These are phyloP conservation scores for Acacia melanoxylon DNA, from an alignment of 306 rosid species.

Conservation along the genomic window DNA sequence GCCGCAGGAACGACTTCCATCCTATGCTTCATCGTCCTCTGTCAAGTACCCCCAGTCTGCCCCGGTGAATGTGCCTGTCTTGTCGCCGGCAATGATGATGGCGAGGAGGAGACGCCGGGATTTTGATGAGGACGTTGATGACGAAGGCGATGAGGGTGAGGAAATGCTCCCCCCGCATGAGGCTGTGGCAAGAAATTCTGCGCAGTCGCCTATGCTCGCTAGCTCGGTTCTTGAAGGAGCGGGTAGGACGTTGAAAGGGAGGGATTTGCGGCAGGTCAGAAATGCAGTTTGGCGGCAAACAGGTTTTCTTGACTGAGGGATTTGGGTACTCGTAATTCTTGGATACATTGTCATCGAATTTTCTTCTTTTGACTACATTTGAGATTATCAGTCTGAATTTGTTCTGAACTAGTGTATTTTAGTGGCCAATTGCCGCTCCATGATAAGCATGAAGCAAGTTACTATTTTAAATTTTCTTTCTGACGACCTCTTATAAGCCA, in stretches of 20 bases:
- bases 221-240: slow-evolving; percentile 82
- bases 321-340: slow-evolving; percentile 11
- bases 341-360: slow-evolving; percentile 18
- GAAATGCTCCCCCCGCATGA: slow-evolving; percentile 86
- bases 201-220: slow-evolving; percentile 37
- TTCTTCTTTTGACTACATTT: neutral
- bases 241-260: slow-evolving; percentile 75
- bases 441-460: neutral
- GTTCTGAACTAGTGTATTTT: slow-evolving; percentile 20
- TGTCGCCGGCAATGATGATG: slow-evolving; percentile 38
- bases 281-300: slow-evolving; percentile 65
- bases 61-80: slow-evolving; percentile 67
- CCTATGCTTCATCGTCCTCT: slow-evolving; percentile 36
- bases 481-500: neutral
- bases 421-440: neutral
- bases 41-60: slow-evolving; percentile 67
- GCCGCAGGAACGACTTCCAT: slow-evolving; percentile 42
- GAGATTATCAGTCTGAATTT: slow-evolving; percentile 10
- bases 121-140: slow-evolving; percentile 36
- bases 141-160: slow-evolving; percentile 28
- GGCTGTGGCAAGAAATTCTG: slow-evolving; percentile 53
- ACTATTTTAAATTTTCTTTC: neutral
- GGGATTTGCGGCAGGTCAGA: slow-evolving; percentile 60
- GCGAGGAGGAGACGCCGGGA: slow-evolving; percentile 34
- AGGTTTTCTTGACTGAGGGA: slow-evolving; percentile 61